phyloP scores from a whole-genome alignment of 73 alveolate species.

The Paramecium sexaurelia region DNA sequence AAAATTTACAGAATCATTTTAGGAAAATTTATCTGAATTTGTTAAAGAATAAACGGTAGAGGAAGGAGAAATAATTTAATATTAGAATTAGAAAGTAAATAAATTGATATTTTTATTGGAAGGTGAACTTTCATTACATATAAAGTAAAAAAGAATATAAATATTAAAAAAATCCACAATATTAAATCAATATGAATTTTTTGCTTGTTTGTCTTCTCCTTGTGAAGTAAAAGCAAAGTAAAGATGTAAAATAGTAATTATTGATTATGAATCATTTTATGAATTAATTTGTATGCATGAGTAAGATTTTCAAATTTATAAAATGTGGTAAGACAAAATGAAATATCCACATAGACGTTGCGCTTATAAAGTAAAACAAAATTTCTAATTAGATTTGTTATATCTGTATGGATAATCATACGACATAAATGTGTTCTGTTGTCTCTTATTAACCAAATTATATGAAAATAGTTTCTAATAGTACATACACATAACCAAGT shows the following conservation, averaged over 20 bases:
- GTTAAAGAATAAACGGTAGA: not conserved
- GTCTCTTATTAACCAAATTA: not conserved
- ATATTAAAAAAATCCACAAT: not conserved
- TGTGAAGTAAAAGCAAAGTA: not conserved
- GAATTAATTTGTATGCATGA: not conserved
- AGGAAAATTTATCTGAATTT: not conserved
- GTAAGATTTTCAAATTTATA: not conserved
- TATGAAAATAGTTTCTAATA: not conserved
- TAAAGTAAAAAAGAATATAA: not conserved
- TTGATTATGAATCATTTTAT: not conserved
- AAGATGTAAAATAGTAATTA: not conserved
- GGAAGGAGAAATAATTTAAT: not conserved
- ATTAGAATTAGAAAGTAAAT: not conserved
- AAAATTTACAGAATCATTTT: not conserved
- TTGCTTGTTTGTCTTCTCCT: constrained; percentile 1
- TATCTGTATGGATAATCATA: constrained; percentile 10
- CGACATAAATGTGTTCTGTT: not conserved
- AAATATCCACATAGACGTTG: not conserved
- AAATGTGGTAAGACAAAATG: constrained; percentile 28
- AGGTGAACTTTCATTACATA: not conserved
- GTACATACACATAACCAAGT: not conserved
- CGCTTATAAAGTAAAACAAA: not conserved
- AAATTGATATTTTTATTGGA: not conserved
- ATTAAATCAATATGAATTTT: constrained; percentile 14
- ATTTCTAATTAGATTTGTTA: not conserved